These are phyloP conservation scores for Thelephora ganbajun DNA, from an alignment of 768 basidiomycete genomes.

Conservation along the genomic window DNA sequence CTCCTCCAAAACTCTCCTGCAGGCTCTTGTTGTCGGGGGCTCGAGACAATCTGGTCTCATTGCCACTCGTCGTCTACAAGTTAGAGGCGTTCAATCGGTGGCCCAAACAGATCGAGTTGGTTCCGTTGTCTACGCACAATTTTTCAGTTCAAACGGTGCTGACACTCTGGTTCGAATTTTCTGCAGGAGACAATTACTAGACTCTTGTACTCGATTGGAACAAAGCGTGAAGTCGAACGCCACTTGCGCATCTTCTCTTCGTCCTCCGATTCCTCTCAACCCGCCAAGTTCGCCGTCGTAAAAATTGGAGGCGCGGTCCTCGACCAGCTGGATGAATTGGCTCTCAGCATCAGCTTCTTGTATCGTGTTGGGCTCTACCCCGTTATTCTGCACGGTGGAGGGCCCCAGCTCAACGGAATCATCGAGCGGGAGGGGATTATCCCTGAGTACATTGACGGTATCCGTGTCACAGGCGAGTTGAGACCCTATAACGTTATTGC, in stretches of 20 bases:
- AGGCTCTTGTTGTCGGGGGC: neutral
- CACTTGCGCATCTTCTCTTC: slow-evolving; percentile 97
- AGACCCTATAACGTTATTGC: neutral
- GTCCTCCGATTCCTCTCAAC: slow-evolving; percentile 77
- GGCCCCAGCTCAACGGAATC: slow-evolving; percentile 89
- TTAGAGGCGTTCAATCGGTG: slow-evolving; percentile 39
- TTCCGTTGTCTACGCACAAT: slow-evolving; percentile 6
- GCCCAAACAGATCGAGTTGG: slow-evolving; percentile 66
- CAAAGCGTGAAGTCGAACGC: slow-evolving; percentile 94
- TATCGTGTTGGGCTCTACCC: slow-evolving; percentile 98
- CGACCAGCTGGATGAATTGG: slow-evolving; percentile 84
- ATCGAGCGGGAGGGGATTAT: slow-evolving; percentile 87
- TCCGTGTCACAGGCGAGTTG: slow-evolving; percentile 78
- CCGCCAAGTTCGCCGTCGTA: slow-evolving; percentile 94
- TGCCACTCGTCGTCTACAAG: neutral
- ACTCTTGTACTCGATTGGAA: slow-evolving; percentile 90
- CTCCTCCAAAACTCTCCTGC: neutral
- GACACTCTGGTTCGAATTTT: slow-evolving; percentile 1
- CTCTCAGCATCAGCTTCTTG: slow-evolving; percentile 89
- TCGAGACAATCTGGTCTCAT: neutral
- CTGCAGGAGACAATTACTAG: slow-evolving; percentile 91
- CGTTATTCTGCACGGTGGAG: slow-evolving; percentile 91
- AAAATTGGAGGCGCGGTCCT: slow-evolving; percentile 97
- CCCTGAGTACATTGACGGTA: slow-evolving; percentile 95
- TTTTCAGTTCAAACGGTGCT: neutral